These are phyloP conservation scores for Teunomyces gatunensis DNA, from an alignment of 805 yeast species.

Conservation along the genomic window DNA sequence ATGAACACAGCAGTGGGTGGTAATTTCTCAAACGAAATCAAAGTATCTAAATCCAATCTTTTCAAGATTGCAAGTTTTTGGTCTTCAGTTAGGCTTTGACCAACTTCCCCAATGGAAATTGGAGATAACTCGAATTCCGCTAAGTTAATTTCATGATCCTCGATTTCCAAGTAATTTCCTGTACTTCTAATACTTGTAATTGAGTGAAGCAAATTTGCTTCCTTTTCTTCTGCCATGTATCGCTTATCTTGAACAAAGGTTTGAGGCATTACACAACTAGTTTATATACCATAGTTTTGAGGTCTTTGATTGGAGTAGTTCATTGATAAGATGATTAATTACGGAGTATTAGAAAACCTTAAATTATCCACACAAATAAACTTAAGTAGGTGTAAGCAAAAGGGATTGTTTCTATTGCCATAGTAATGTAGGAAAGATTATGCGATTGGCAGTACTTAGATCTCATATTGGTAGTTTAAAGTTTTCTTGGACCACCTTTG, in stretches of 20 bases:
- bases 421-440: too few species aligned
- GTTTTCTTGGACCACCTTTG: too few species aligned
- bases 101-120: conserved; percentile 24
- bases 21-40: conserved; percentile 24
- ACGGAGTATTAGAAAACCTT: too few species aligned
- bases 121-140: conserved; percentile 18
- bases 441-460: too few species aligned
- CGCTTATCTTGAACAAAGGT: not conserved
- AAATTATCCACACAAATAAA: too few species aligned
- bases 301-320: too few species aligned
- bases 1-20: conserved; percentile 36
- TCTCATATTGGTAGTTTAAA: too few species aligned
- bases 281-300: too few species aligned
- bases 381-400: too few species aligned
- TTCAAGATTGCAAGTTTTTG: conserved; percentile 27
- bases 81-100: conserved; percentile 18
- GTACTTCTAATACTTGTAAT: conserved; percentile 1
- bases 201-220: not conserved
- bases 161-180: conserved; percentile 7
- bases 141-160: conserved; percentile 12
- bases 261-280: too few species aligned
- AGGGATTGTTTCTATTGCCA: too few species aligned
- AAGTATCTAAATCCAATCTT: conserved; percentile 24
- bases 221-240: not conserved
- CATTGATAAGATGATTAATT: too few species aligned